A percentile compares a stretch with the other conserved stretches of the same genome.
phyloP scores from a whole-genome alignment of 2,329 filamentous ascomycete species.

The Neonectria neomacrospora region DNA sequence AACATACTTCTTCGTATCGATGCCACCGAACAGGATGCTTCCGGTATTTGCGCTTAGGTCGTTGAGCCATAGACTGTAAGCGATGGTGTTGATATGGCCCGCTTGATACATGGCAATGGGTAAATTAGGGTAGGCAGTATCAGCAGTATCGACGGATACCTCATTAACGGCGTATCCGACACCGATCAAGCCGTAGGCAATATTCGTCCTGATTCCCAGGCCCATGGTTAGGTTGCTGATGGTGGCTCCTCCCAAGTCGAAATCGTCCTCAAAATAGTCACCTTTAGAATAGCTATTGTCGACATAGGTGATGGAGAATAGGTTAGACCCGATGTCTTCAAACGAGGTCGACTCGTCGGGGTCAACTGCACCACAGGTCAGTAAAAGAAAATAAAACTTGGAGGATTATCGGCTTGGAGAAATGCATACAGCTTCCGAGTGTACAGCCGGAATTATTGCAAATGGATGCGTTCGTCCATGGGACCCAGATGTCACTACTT shows the following conservation, averaged over 20 bases:
- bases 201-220: slow-evolving; percentile 63
- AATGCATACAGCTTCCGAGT: slow-evolving; percentile 59
- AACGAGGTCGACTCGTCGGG: slow-evolving; percentile 59
- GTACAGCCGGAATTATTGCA: slow-evolving; percentile 55
- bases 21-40: slow-evolving; percentile 81
- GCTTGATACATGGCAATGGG: slow-evolving; percentile 72
- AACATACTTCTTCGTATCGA: slow-evolving; percentile 78
- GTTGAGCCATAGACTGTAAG: slow-evolving; percentile 78
- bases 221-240: slow-evolving; percentile 70
- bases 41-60: slow-evolving; percentile 71
- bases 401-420: background rate
- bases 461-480: slow-evolving; percentile 51
- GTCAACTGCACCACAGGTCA: slow-evolving; percentile 55
- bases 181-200: slow-evolving; percentile 68
- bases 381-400: slow-evolving; percentile 12
- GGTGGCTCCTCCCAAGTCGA: slow-evolving; percentile 63
- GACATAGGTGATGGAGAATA: slow-evolving; percentile 71
- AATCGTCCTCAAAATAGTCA: slow-evolving; percentile 68
- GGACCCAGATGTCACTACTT: slow-evolving; percentile 73
- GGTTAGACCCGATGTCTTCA: slow-evolving; percentile 52
- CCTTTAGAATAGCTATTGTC: slow-evolving; percentile 67
- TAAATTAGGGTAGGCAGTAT: slow-evolving; percentile 64
- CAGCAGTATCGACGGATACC: slow-evolving; percentile 50
- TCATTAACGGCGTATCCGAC: slow-evolving; percentile 69
- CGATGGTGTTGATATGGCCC: slow-evolving; percentile 71